phyloP scores from a whole-genome alignment of 2,329 filamentous ascomycete species.

The Graphilbum ipis-grandicollis region DNA sequence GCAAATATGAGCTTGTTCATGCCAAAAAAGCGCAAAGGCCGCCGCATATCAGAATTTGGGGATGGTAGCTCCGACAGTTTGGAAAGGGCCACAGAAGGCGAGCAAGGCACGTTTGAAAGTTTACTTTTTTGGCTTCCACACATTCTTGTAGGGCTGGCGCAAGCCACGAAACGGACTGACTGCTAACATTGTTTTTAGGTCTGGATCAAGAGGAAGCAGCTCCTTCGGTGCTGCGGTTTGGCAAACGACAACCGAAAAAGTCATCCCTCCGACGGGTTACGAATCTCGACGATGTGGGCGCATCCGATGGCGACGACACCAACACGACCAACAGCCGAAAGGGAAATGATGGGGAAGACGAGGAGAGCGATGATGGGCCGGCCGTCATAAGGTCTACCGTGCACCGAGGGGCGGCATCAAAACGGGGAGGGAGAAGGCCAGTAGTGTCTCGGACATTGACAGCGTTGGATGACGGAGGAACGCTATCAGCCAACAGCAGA shows the following conservation, averaged over 20 bases:
- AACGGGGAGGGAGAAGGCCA: conserved; percentile 51
- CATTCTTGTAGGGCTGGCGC: too few species aligned
- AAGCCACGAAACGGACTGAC: too few species aligned
- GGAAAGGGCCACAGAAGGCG: conserved; percentile 11
- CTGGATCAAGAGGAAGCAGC: not conserved
- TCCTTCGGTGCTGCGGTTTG: conserved; percentile 24
- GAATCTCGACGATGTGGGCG: conserved; percentile 23
- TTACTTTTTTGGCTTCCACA: conserved; percentile 8
- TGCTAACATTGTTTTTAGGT: conserved; percentile 6
- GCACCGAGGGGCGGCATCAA: conserved; percentile 28
- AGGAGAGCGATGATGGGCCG: conserved; percentile 27
- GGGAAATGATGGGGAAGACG: conserved; percentile 12
- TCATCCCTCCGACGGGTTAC: conserved; percentile 41
- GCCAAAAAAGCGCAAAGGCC: conserved; percentile 45
- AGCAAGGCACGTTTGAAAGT: conserved; percentile 18
- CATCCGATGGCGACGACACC: conserved; percentile 3
- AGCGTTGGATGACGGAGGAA: too few species aligned
- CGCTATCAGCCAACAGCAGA: too few species aligned
- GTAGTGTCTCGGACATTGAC: conserved; percentile 50
- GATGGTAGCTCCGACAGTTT: conserved; percentile 34
- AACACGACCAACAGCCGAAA: not conserved
- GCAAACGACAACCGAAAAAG: conserved; percentile 36
- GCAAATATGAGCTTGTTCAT: conserved; percentile 34
- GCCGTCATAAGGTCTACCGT: conserved; percentile 30
- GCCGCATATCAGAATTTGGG: conserved; percentile 57